These are phyloP conservation scores for Podospora anserina DNA, from an alignment of 495 filamentous ascomycete species.

Conservation along the genomic window DNA sequence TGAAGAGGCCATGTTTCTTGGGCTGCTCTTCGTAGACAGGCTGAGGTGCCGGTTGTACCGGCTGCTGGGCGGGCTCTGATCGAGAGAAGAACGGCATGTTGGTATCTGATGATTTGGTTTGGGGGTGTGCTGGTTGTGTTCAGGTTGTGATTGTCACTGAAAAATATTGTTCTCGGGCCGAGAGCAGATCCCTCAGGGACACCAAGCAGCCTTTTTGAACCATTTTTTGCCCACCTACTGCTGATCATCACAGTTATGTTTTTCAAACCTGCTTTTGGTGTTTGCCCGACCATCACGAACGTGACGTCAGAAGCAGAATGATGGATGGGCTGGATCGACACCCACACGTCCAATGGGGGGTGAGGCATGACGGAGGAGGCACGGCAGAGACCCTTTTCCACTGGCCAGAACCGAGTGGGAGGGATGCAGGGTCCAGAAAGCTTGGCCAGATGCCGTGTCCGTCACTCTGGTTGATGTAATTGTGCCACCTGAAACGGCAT, in stretches of 20 bases:
- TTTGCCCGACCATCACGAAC: slow-evolving; percentile 19
- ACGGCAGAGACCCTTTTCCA: slow-evolving; percentile 9
- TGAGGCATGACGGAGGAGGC: slow-evolving; percentile 16
- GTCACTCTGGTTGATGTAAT: slow-evolving; percentile 10
- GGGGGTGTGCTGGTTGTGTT: slow-evolving; percentile 4
- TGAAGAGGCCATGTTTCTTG: slow-evolving; percentile 43
- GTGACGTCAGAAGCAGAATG: slow-evolving; percentile 34
- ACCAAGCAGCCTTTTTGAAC: slow-evolving; percentile 23
- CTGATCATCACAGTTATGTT: slow-evolving; percentile 3
- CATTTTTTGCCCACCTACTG: neutral
- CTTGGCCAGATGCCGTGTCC: slow-evolving; percentile 6
- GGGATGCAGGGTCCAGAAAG: slow-evolving; percentile 10
- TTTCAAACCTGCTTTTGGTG: slow-evolving; percentile 24
- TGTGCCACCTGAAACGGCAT: slow-evolving; percentile 1
- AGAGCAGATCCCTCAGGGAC: neutral
- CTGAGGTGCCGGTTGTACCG: slow-evolving; percentile 33
- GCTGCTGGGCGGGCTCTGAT: slow-evolving; percentile 38
- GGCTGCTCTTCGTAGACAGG: slow-evolving; percentile 29
- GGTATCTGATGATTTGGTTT: slow-evolving; percentile 9
- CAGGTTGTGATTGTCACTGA: slow-evolving; percentile 2
- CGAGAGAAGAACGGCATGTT: slow-evolving; percentile 52
- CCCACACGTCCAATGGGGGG: slow-evolving; percentile 22
- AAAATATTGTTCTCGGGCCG: neutral
- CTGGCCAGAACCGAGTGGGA: slow-evolving; percentile 2
- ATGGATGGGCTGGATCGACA: slow-evolving; percentile 11